These are phyloP conservation scores for Neurospora terricola DNA, from an alignment of 495 filamentous ascomycete species.

Conservation along the genomic window DNA sequence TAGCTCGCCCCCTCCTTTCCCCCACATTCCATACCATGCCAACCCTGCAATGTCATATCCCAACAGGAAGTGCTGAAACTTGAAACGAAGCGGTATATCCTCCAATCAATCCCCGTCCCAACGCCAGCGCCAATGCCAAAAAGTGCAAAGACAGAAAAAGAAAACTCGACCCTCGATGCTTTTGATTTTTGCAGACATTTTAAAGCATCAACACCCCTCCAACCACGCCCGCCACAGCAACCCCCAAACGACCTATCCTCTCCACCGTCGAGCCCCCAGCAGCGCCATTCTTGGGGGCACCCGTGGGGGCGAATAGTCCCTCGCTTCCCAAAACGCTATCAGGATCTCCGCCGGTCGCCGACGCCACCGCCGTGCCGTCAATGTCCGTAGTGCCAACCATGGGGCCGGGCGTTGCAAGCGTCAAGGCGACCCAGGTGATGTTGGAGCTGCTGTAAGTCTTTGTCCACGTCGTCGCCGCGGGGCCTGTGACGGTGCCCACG, in stretches of 20 bases:
- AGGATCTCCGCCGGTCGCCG: conserved; percentile 2
- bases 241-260: neutral
- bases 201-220: neutral
- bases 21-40: neutral
- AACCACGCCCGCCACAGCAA: neutral
- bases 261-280: neutral
- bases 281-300: conserved; percentile 1
- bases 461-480: conserved; percentile 23
- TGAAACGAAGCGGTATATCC: neutral
- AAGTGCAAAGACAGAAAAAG: neutral
- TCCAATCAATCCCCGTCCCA: neutral
- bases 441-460: conserved; percentile 20
- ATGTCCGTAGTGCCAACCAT: conserved; percentile 13
- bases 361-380: conserved; percentile 9
- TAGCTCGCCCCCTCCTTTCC: neutral
- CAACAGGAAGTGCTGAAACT: neutral
- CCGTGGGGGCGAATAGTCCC: neutral
- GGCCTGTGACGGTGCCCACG: conserved; percentile 21
- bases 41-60: neutral
- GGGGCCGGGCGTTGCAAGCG: conserved; percentile 21
- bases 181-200: neutral
- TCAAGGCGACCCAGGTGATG: conserved; percentile 28
- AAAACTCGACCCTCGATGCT: neutral
- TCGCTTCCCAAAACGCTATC: conserved; percentile 5
- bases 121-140: neutral